These are phyloP conservation scores for Hypoxylon sp. DNA, from an alignment of 2,329 filamentous ascomycete species.

Conservation along the genomic window DNA sequence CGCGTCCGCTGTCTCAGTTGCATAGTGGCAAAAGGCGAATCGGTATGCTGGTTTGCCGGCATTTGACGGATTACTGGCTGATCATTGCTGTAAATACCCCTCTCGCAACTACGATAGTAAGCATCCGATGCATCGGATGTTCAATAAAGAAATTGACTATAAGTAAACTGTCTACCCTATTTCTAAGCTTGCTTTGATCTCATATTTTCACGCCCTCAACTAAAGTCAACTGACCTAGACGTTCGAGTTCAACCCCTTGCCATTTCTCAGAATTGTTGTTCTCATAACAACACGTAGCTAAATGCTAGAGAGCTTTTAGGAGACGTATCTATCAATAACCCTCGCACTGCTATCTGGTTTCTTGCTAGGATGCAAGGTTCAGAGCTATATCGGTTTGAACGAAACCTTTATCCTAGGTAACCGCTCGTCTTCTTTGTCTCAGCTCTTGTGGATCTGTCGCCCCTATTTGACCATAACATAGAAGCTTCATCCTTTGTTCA, in stretches of 20 bases:
- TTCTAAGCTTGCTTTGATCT: background rate
- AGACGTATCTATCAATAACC: background rate
- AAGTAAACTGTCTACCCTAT: background rate
- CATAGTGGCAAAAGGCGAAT: constrained; percentile 35
- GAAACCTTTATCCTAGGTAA: constrained; percentile 3
- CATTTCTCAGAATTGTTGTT: background rate
- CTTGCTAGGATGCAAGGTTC: background rate
- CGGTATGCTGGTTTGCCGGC: background rate
- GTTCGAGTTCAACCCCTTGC: background rate
- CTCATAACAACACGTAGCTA: background rate
- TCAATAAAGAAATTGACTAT: constrained; percentile 21
- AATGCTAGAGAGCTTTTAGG: background rate
- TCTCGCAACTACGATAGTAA: constrained; percentile 1
- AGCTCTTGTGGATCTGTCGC: background rate
- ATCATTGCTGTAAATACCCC: constrained; percentile 12
- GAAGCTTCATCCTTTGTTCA: background rate
- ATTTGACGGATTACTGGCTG: constrained; percentile 1
- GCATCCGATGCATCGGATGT: background rate
- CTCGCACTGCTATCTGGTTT: background rate
- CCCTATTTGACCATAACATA: background rate
- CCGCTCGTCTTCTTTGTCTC: constrained; percentile 14
- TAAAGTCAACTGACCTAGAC: background rate
- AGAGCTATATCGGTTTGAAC: background rate
- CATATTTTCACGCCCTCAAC: background rate
- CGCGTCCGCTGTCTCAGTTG: constrained; percentile 10